Conservation (phyloP, 768 basidiomycete genomes). For the Auriscalpium orientale region DNA sequence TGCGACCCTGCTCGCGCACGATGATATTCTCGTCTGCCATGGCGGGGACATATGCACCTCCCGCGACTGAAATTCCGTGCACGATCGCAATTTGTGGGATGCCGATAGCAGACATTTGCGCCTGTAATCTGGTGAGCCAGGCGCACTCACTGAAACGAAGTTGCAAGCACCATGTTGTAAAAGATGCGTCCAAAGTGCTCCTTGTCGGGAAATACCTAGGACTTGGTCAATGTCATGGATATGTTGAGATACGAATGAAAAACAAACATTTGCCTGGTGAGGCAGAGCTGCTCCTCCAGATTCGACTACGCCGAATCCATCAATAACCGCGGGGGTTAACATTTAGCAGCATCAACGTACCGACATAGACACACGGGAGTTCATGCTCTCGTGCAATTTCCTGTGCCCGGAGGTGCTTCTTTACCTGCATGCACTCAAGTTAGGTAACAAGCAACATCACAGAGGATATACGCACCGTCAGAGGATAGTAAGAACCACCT, state of each 20-base stretch:
- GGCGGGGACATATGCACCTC: conserved; percentile 91
- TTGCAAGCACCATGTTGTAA: conserved; percentile 75
- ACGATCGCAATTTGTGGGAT: conserved; percentile 91
- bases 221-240: neutral
- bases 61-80: conserved; percentile 91
- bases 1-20: conserved; percentile 84
- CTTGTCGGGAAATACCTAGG: conserved; percentile 82
- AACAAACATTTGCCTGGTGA: conserved; percentile 71
- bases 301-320: conserved; percentile 51
- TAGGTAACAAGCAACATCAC: neutral
- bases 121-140: conserved; percentile 32
- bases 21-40: conserved; percentile 96
- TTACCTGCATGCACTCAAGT: conserved; percentile 44
- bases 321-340: conserved; percentile 3
- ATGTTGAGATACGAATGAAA: neutral
- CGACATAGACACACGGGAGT: conserved; percentile 87
- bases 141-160: no score
- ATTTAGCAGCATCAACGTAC: conserved; percentile 34
- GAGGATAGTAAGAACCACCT: conserved; percentile 86
- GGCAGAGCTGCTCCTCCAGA: conserved; percentile 91
- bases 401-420: conserved; percentile 93
- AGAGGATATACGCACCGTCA: conserved; percentile 45
- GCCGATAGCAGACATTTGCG: conserved; percentile 86
- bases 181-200: conserved; percentile 96
- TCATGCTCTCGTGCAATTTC: conserved; percentile 90